A percentile compares a stretch with the other conserved stretches of the same genome.
Conservation (phyloP, 495 filamentous ascomycete species). For the Penicillium alfredii region DNA sequence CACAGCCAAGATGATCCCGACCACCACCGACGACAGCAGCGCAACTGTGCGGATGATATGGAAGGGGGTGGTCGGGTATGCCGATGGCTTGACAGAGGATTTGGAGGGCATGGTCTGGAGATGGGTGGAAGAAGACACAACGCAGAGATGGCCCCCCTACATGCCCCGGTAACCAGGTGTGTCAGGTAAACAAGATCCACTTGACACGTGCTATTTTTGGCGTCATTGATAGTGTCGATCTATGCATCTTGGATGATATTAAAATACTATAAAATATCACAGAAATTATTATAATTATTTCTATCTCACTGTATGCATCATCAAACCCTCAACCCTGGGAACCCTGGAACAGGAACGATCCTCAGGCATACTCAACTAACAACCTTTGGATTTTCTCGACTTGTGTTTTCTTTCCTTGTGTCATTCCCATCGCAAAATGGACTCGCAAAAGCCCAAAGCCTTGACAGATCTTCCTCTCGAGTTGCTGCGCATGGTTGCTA, state of each 20-base stretch:
- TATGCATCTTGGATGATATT: not conserved
- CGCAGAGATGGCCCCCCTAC: slow-evolving; percentile 1
- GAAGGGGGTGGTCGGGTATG: slow-evolving; percentile 56
- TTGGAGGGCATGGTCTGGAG: slow-evolving; percentile 26
- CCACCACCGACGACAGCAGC: slow-evolving; percentile 50
- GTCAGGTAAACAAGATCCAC: slow-evolving; percentile 22
- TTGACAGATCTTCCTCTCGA: too few species aligned
- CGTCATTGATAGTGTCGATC: slow-evolving; percentile 5
- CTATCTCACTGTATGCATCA: too few species aligned
- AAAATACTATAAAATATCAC: slow-evolving; percentile 41
- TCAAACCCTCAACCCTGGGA: too few species aligned
- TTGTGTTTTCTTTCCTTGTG: too few species aligned
- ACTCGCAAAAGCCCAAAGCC: too few species aligned
- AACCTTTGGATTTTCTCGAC: too few species aligned
- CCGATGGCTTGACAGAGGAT: slow-evolving; percentile 44
- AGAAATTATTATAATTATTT: too few species aligned
- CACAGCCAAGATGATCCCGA: slow-evolving; percentile 52
- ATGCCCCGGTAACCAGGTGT: slow-evolving; percentile 6
- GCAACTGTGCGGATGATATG: slow-evolving; percentile 48
- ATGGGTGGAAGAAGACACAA: slow-evolving; percentile 2
- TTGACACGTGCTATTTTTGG: slow-evolving; percentile 27
- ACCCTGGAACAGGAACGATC: too few species aligned
- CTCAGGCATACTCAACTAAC: too few species aligned
- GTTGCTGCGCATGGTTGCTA: too few species aligned
- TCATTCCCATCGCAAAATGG: too few species aligned